Evolutionary conservation across 257 asterid genomes (phyloP).

Genomic region (Osmanthus fragrans): DNA sequence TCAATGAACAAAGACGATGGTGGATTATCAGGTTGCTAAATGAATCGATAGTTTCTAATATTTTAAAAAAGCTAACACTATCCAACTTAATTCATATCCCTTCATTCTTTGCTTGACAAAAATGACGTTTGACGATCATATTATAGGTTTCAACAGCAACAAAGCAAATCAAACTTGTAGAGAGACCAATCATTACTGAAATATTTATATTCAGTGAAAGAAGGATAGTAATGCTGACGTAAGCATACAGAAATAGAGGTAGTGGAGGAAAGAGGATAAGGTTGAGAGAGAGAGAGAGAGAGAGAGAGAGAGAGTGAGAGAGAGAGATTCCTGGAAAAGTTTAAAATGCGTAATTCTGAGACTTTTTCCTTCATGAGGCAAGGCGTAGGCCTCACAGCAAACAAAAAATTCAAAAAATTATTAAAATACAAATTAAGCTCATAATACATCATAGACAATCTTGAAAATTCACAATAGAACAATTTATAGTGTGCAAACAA

Average conservation of each 20-base stretch:
- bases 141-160: conserved; percentile 8
- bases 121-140: background rate
- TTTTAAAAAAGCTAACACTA: conserved; percentile 14
- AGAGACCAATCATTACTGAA: background rate
- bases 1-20: background rate
- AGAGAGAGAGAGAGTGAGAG: no score
- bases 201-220: background rate
- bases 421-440: no score
- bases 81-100: background rate
- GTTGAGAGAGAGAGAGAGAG: background rate
- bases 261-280: background rate
- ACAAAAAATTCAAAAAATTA: no score
- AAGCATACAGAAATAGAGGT: background rate
- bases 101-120: conserved; percentile 6
- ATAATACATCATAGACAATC: no score
- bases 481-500: no score
- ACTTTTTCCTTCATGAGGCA: no score
- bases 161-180: background rate
- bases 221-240: background rate
- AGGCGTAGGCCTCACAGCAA: no score
- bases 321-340: conserved; percentile 4
- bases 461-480: no score
- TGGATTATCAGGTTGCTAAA: conserved; percentile 16
- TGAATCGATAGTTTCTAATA: background rate
- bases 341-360: no score